Percentiles rank a stretch among this genome's conserved stretches.
phyloP scores from a whole-genome alignment of 1,139 yeast genomes.

The Taiozyma sp. region DNA sequence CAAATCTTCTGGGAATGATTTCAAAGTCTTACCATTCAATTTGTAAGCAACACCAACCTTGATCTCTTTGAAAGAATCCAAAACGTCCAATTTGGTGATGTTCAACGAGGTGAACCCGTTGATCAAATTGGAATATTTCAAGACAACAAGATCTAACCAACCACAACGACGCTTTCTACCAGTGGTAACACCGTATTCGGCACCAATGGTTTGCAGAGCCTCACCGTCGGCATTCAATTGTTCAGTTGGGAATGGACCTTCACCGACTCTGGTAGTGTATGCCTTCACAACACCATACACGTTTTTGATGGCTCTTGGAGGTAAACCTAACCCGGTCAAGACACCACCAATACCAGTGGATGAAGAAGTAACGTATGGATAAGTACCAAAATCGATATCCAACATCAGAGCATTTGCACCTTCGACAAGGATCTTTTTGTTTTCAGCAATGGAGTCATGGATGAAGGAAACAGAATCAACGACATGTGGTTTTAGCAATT shows the following conservation, averaged over 20 bases:
- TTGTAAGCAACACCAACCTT: constrained; percentile 81
- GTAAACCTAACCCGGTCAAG: constrained; percentile 91
- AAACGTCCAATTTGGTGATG: constrained; percentile 91
- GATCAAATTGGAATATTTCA: constrained; percentile 83
- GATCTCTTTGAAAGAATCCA: constrained; percentile 84
- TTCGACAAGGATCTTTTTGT: constrained; percentile 88
- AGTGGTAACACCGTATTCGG: constrained; percentile 96
- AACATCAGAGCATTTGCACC: constrained; percentile 99
- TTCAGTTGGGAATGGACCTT: constrained; percentile 99
- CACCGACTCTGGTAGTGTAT: constrained; percentile 98
- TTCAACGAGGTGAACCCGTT: constrained; percentile 94
- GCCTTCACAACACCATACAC: constrained; percentile 97
- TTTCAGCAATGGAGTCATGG: constrained; percentile 71
- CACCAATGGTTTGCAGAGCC: constrained; percentile 84
- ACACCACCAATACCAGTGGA: constrained; percentile 98
- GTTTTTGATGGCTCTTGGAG: constrained; percentile 75
- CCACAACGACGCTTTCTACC: constrained; percentile 99
- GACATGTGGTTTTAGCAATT: constrained; percentile 78
- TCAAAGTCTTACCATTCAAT: constrained; percentile 66
- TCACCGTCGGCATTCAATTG: constrained; percentile 87
- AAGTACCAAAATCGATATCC: constrained; percentile 97
- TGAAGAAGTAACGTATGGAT: constrained; percentile 95
- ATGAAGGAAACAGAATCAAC: constrained; percentile 89
- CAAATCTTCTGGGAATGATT: constrained; percentile 91
- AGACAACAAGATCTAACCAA: constrained; percentile 95